phyloP scores from a whole-genome alignment of 2,329 filamentous ascomycete species.

The Fusarium vanettenii region DNA sequence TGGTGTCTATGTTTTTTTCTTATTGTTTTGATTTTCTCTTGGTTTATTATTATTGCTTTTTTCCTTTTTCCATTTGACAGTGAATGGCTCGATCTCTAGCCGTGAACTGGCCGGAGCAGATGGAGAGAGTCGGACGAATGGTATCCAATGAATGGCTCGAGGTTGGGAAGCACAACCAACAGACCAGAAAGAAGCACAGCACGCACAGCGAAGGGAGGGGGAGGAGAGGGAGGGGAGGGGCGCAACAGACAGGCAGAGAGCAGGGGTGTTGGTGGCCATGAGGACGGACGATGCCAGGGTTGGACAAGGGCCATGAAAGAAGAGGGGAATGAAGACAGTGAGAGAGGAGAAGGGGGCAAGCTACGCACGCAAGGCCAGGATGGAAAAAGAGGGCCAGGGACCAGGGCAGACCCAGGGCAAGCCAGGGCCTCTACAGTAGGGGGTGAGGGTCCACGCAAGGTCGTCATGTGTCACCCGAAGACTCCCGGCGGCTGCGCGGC shows the following conservation, averaged over 20 bases:
- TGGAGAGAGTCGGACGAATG: background rate
- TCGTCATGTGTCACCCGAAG: conserved; percentile 32
- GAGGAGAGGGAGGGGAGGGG: background rate
- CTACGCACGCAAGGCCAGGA: background rate
- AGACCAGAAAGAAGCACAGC: background rate
- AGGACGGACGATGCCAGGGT: background rate
- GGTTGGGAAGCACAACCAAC: conserved; percentile 11
- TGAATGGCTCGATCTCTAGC: conserved; percentile 2
- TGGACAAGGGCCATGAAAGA: conserved; percentile 1
- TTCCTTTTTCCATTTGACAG: background rate
- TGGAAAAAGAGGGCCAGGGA: conserved; percentile 10
- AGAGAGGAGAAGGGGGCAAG: background rate
- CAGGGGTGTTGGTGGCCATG: background rate
- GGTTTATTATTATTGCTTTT: background rate
- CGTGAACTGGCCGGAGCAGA: background rate
- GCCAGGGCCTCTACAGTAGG: background rate
- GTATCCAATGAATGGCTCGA: conserved; percentile 20
- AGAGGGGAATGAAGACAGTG: background rate
- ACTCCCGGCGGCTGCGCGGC: conserved; percentile 26
- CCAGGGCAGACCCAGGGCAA: conserved; percentile 11
- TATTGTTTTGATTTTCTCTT: background rate
- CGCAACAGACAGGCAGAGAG: background rate
- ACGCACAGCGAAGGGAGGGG: background rate
- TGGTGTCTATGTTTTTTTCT: background rate
- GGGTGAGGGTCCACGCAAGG: conserved; percentile 16